These are phyloP conservation scores for Candida wancherniae DNA, from an alignment of 805 yeast species.

Conservation along the genomic window DNA sequence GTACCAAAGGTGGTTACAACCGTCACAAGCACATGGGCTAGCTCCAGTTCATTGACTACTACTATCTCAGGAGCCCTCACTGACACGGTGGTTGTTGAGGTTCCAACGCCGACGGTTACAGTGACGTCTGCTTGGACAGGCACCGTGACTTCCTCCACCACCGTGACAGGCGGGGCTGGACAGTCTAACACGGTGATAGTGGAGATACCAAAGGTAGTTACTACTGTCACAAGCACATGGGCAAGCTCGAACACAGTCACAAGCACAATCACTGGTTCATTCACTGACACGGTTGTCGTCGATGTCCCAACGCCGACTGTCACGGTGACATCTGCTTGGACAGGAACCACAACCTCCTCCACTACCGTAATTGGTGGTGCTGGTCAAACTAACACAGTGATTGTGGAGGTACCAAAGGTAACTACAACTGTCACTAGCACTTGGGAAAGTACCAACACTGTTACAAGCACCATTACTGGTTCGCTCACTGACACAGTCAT, in stretches of 20 bases:
- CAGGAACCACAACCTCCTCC: conserved; percentile 1
- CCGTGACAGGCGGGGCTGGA: conserved; percentile 13
- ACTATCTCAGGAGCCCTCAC: conserved; percentile 3
- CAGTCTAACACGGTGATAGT: conserved; percentile 17
- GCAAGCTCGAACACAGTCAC: neutral
- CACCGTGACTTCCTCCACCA: conserved; percentile 6
- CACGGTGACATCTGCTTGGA: conserved; percentile 2
- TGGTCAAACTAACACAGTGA: conserved; percentile 11
- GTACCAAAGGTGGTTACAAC: conserved; percentile 4
- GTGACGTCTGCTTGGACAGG: conserved; percentile 11
- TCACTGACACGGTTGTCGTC: conserved; percentile 9
- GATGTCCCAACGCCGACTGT: conserved; percentile 8
- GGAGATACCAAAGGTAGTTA: conserved; percentile 4
- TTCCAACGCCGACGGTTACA: conserved; percentile 8
- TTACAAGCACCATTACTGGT: conserved; percentile 2
- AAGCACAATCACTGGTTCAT: conserved; percentile 2
- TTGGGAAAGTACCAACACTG: neutral
- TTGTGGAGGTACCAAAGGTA: conserved; percentile 13
- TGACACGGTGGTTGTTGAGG: conserved; percentile 11
- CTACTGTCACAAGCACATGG: conserved; percentile 2
- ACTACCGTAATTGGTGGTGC: conserved; percentile 6
- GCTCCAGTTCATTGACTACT: conserved; percentile 2
- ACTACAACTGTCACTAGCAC: conserved; percentile 11
- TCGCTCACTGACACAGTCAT: conserved; percentile 2
- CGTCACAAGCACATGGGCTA: conserved; percentile 1